A percentile compares a stretch with the other conserved stretches of the same genome.
phyloP scores from a whole-genome alignment of 345 rosid species.

The Corchorus capsularis region DNA sequence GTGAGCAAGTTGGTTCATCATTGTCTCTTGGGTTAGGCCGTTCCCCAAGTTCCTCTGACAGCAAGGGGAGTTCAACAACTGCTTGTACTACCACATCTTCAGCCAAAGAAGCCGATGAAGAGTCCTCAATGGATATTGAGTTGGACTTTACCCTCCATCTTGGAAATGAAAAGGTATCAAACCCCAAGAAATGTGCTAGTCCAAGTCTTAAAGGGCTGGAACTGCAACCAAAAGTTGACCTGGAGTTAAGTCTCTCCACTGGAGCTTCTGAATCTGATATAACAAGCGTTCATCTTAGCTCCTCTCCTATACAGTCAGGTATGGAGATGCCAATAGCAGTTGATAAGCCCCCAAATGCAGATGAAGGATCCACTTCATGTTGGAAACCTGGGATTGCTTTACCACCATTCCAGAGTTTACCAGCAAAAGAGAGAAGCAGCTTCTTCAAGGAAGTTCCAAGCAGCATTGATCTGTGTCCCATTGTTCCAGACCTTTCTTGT shows the following conservation, averaged over 20 bases:
- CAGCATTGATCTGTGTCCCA: constrained; percentile 33
- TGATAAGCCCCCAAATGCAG: constrained; percentile 33
- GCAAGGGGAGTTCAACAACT: constrained; percentile 83
- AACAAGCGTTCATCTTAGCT: constrained; percentile 47
- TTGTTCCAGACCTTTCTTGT: constrained; percentile 63
- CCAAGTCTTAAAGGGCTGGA: constrained; percentile 38
- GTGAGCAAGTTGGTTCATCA: constrained; percentile 54
- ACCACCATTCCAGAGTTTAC: constrained; percentile 41
- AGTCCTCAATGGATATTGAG: constrained; percentile 82
- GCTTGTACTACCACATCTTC: constrained; percentile 73
- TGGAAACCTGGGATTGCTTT: constrained; percentile 43
- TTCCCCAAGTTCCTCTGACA: constrained; percentile 84
- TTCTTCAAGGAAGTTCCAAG: constrained; percentile 43
- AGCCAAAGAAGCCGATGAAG: constrained; percentile 85
- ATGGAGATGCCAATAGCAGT: constrained; percentile 37
- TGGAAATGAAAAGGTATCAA: constrained; percentile 57
- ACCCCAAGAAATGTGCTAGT: constrained; percentile 42
- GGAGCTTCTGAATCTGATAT: constrained; percentile 70
- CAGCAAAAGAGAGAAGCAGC: constrained; percentile 31
- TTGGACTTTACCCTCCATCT: constrained; percentile 80
- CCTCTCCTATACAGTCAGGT: constrained; percentile 40
- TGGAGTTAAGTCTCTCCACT: constrained; percentile 76
- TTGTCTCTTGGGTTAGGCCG: constrained; percentile 75
- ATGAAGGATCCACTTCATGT: constrained; percentile 57
- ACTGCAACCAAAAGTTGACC: constrained; percentile 57